A percentile compares a stretch with the other conserved stretches of the same genome.
phyloP scores from a whole-genome alignment of 495 filamentous ascomycete species.

The Sordaria brevicollis region DNA sequence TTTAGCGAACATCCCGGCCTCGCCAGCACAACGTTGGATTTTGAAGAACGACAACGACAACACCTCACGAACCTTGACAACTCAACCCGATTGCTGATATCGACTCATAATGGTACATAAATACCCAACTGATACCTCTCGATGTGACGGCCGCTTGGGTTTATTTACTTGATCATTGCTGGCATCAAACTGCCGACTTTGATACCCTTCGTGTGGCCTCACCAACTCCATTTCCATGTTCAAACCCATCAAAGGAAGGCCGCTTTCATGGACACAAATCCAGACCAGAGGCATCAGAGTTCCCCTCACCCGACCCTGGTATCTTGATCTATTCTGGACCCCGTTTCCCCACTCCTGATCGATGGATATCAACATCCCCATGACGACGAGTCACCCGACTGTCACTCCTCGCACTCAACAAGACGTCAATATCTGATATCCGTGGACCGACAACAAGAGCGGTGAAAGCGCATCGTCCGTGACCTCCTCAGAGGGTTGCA shows the following conservation, averaged over 20 bases:
- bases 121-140: background rate
- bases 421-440: background rate
- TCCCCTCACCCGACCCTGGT: background rate
- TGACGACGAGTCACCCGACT: background rate
- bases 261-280: background rate
- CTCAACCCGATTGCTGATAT: background rate
- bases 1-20: background rate
- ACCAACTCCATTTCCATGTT: background rate
- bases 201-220: background rate
- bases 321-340: background rate
- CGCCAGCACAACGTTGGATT: background rate
- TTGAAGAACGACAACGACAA: background rate
- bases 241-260: background rate
- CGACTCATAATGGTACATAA: background rate
- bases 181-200: background rate
- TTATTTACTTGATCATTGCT: background rate
- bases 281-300: background rate
- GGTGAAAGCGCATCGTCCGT: conserved; percentile 10
- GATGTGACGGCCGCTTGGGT: background rate
- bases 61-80: background rate
- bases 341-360: background rate
- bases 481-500: background rate
- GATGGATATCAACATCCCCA: background rate
- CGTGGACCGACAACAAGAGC: conserved; percentile 15
- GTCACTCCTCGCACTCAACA: background rate